Evolutionary conservation across 1,284 basidiomycete genomes (phyloP).

Genomic region (Lentinus polychrous): DNA sequence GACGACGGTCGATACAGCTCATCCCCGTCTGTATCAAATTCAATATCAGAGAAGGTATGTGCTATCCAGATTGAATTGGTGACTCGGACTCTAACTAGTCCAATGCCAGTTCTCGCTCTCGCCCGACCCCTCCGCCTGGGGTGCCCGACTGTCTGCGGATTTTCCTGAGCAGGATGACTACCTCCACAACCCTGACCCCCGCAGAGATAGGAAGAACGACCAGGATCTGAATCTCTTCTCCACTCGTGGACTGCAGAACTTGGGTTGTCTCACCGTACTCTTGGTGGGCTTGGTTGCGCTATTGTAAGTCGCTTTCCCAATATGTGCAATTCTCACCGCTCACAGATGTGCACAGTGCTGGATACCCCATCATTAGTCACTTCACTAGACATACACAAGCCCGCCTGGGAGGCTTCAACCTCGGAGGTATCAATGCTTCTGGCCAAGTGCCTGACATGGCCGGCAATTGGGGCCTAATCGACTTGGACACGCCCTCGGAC

Average conservation of each 20-base stretch:
- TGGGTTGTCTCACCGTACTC: slow-evolving; percentile 71
- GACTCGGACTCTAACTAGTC: slow-evolving; percentile 1
- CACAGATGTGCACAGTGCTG: slow-evolving; percentile 42
- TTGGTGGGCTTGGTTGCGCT: slow-evolving; percentile 56
- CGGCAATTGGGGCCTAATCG: slow-evolving; percentile 69
- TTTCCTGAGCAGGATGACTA: slow-evolving; percentile 60
- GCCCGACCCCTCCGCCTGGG: slow-evolving; percentile 68
- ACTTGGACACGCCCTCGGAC: slow-evolving; percentile 64
- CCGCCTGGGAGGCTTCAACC: slow-evolving; percentile 61
- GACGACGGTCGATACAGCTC: slow-evolving; percentile 38
- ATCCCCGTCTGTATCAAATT: slow-evolving; percentile 19
- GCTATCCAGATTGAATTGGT: not conserved
- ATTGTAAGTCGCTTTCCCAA: slow-evolving; percentile 47
- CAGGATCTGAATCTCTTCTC: slow-evolving; percentile 64
- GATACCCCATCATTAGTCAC: slow-evolving; percentile 75
- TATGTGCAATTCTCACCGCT: not conserved
- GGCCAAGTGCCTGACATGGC: slow-evolving; percentile 67
- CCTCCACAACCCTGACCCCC: slow-evolving; percentile 74
- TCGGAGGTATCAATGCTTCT: slow-evolving; percentile 76
- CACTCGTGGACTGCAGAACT: slow-evolving; percentile 63
- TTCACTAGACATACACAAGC: slow-evolving; percentile 46
- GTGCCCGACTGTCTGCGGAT: slow-evolving; percentile 53
- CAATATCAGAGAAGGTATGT: slow-evolving; percentile 33
- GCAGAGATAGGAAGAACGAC: slow-evolving; percentile 61
- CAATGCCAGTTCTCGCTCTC: slow-evolving; percentile 59